Base-by-base conservation (phyloP, 768 basidiomycete species). In the Trametes cubensis region DNA sequence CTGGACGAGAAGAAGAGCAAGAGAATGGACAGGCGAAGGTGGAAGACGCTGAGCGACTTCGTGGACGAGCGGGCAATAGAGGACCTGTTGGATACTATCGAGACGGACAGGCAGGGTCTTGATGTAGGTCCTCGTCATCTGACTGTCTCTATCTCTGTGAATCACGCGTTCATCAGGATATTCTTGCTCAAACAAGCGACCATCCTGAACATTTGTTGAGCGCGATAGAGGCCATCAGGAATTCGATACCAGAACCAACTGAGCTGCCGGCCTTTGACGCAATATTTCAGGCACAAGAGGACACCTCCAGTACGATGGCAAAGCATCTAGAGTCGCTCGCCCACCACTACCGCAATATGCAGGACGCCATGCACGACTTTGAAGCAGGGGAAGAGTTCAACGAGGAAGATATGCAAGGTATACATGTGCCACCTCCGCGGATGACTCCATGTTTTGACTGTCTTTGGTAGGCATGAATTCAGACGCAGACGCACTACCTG, bases 21-120 rank as follows among this genome's bases (percentile, higher is more conserved):
- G 26, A 40, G 42, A 21, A 70, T 68, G 25, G 86, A 88, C 66
- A 78, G 85, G 60, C 79, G 77, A 42, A 79, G 77, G 34, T 93
- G 92, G 92, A 94, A 92, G 79, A 90, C 88, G 0, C 70, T 94
- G 38, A 83, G 92, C 38, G 91, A 94, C 70, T 94, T 94, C 72
- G 89, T 93, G 39, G 90, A 93, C 67, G 92, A 94, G 66, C 81
- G 85, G 30, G 88, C 85, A 7, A 86, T 94, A 40, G 92, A 94
- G 55, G 88, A 90, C 63, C 80, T 85, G 20, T 70, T 89, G 48
- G 92, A 94, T 56, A 79, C 78, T 1, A 83, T 94, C 50, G 92
- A 94, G 67, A 80, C 77, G 58, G 89, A 92, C 58, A 78, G 90
- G 50, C 79, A 77, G 63, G 77, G 78, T 30, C 75, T 94, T 40